Base-by-base conservation (phyloP, 2,329 filamentous ascomycete genomes). In the Phialophora expanda region DNA sequence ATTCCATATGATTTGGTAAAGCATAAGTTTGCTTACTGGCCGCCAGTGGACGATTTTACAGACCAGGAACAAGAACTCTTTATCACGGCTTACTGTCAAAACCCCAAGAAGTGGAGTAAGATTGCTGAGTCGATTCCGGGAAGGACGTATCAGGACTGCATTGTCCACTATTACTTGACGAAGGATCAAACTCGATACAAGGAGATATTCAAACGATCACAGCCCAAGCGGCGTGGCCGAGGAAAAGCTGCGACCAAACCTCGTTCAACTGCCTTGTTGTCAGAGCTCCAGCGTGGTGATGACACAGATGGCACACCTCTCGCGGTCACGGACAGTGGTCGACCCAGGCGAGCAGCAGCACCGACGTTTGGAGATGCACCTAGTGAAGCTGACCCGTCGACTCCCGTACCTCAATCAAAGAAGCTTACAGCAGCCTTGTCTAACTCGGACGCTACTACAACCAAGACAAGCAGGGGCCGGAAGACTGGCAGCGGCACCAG, bases 81-180 rank as follows among this genome's bases (percentile, higher is more conserved):
- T 69, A 79, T 78, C 0, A 76, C 81, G 61, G 79, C 80, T 17
- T 84, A 83, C 68, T 80, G 82, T 75, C 75, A 78, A 4, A 73
- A 78, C 61, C 82, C 82, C 2, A 84, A 84, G 75, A 81, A 80
- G 74, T 84, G 81, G 79, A 80, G 82, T 24, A 82, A 81, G 69
- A 84, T 84, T 66, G 82, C 82, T 2, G 79, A 82, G 58, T 74
- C 76, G 26, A 69, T 83, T 28, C 79, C 80, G 41, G 79, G 78
- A 12, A 78, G 82, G 24, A 76, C 77, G 44, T 83, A 80, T 73
- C 77, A 80, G 69, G 77, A 83, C 62, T 84, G 82, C 66, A 82
- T 84, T 57, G 72, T 79, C 60, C 82, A 84, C 69, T 84, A 84
- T 68, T 84, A 84, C 68, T 73, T 81, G 62, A 84, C 81, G 3